These are phyloP conservation scores for Alternaria brassicae DNA, from an alignment of 2,329 filamentous ascomycete species.

Conservation along the genomic window DNA sequence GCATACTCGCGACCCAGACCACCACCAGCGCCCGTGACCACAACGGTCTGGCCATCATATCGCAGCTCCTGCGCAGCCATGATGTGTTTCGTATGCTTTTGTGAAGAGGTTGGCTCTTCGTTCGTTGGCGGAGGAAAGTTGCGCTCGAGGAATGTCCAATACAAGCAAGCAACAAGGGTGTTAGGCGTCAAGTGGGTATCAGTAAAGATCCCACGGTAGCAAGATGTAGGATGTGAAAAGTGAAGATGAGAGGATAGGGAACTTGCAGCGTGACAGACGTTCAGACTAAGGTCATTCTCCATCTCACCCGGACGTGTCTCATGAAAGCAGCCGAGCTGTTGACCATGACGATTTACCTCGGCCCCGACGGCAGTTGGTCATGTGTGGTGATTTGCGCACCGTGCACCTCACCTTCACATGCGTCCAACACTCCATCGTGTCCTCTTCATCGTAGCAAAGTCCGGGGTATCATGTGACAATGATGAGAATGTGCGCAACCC, in stretches of 20 bases:
- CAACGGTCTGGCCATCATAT: constrained; percentile 87
- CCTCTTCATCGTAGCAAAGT: background rate
- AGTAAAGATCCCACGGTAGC: constrained; percentile 23
- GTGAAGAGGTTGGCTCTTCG: constrained; percentile 7
- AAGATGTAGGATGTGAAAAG: constrained; percentile 3
- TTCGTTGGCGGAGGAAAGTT: constrained; percentile 10
- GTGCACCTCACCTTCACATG: constrained; percentile 18
- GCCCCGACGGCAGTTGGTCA: constrained; percentile 20
- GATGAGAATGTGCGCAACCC: background rate
- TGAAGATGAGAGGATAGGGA: constrained; percentile 9
- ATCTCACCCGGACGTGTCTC: constrained; percentile 15
- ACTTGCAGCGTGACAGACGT: constrained; percentile 2
- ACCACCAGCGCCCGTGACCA: constrained; percentile 85
- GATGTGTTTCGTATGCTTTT: constrained; percentile 17
- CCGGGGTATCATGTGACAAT: constrained; percentile 8
- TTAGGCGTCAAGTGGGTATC: constrained; percentile 20
- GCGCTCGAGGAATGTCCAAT: constrained; percentile 12
- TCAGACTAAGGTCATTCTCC: constrained; percentile 11
- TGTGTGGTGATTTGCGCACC: constrained; percentile 16
- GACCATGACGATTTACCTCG: constrained; percentile 20
- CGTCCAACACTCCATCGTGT: background rate
- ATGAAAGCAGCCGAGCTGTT: constrained; percentile 22
- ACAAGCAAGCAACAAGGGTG: constrained; percentile 3
- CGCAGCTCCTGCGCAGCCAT: constrained; percentile 64
- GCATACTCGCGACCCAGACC: constrained; percentile 84